Conservation (phyloP, 2,329 filamentous ascomycete species). For the Penicillium sp. region DNA sequence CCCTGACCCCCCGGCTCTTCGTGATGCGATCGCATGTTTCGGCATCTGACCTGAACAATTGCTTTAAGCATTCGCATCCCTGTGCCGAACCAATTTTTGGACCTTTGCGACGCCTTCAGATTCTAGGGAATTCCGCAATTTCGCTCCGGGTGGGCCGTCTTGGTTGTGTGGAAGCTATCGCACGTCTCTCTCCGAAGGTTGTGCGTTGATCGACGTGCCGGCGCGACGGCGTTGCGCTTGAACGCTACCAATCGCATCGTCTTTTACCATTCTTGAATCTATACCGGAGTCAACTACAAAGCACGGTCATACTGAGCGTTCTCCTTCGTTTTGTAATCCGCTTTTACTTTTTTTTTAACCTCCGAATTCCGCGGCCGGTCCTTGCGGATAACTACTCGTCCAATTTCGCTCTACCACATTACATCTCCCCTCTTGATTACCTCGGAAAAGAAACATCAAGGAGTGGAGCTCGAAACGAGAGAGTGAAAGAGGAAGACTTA, state of each 20-base stretch:
- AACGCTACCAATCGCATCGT: background rate
- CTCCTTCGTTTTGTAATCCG: background rate
- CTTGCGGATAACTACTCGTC: conserved; percentile 10
- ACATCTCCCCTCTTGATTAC: background rate
- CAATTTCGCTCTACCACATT: background rate
- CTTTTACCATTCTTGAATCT: background rate
- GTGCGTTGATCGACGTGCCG: background rate
- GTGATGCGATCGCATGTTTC: conserved; percentile 10
- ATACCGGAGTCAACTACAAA: background rate
- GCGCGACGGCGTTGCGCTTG: background rate
- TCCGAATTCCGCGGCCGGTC: conserved; percentile 16
- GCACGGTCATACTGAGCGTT: background rate
- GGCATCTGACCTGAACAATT: conserved; percentile 5
- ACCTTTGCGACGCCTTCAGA: background rate
- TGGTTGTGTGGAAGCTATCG: background rate
- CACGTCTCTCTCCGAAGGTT: background rate
- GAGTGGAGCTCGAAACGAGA: background rate
- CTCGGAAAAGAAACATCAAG: background rate
- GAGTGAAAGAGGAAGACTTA: background rate
- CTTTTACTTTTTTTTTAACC: background rate
- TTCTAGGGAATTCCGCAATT: background rate
- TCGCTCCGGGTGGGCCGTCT: background rate
- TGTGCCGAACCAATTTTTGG: conserved; percentile 29
- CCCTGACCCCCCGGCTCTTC: background rate
- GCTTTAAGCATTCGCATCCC: background rate